Evolutionary conservation across 768 basidiomycete genomes (phyloP).

Genomic region (Pseudohyphozyma bogoriensis): DNA sequence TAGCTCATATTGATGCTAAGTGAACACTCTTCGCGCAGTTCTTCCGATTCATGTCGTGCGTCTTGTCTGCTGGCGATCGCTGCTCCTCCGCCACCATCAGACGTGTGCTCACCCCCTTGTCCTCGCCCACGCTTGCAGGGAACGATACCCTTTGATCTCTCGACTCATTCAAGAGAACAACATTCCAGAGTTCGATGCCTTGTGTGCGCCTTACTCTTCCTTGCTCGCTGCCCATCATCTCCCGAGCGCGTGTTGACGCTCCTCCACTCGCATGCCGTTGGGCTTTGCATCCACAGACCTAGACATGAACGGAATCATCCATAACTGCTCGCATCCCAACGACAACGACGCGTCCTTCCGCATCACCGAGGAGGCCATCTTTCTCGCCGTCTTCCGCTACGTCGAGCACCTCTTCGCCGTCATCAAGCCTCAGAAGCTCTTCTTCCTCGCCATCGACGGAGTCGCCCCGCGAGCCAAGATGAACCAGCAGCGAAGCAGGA

Average conservation of each 20-base stretch:
- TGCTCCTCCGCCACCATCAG: neutral
- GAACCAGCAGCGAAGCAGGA: conserved; percentile 92
- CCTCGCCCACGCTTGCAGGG: conserved; percentile 44
- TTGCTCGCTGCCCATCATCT: conserved; percentile 1
- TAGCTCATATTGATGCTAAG: neutral
- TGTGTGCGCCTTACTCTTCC: conserved; percentile 28
- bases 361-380: conserved; percentile 91
- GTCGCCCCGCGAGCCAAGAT: conserved; percentile 97
- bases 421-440: conserved; percentile 93
- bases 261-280: conserved; percentile 9
- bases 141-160: conserved; percentile 95
- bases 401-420: conserved; percentile 93
- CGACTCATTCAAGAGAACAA: conserved; percentile 97
- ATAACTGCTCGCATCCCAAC: conserved; percentile 81
- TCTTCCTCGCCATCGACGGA: conserved; percentile 98
- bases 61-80: too few species aligned
- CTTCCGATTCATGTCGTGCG: conserved; percentile 38
- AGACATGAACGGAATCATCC: conserved; percentile 70
- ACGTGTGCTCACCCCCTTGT: neutral
- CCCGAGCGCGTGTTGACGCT: conserved; percentile 16
- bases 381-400: conserved; percentile 91
- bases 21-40: conserved; percentile 19
- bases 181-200: conserved; percentile 87
- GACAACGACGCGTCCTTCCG: conserved; percentile 94
- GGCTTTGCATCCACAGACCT: conserved; percentile 55